Base-by-base conservation (phyloP, 225 moss, liverwort and hornwort species). In the Lunularia cruciata region DNA sequence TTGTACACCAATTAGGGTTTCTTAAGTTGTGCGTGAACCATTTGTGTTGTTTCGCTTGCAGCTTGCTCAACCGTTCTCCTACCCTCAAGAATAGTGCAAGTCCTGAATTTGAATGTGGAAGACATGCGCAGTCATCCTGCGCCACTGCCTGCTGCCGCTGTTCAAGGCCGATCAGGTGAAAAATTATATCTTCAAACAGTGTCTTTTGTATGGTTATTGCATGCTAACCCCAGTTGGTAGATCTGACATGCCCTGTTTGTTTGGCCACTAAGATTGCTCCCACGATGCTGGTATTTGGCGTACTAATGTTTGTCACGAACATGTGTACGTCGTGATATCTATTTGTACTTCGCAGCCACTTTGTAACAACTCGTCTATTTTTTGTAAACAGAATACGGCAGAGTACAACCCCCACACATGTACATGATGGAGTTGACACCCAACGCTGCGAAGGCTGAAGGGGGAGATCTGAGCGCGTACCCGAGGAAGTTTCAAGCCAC, bases 21-120 rank as follows among this genome's bases (percentile, higher is more conserved):
- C 2, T 4, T 18, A 1, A 6, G 3, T 28, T 25, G 7, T 60
- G 37, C 37, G n/a, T n/a, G n/a, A 11, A 8, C 0, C 6, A 23
- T 18, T 8, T 60, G 22, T 13, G 2, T 36, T 39, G 9, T 13
- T 12, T 37, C 18, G 2, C 0, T 9, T 60, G 34, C 86, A 86
- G 86, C 76, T 13, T 86, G 86, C n/a, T 86, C 86, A 0, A 86
- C 86, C 18, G 86, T 83, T 0, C 72, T 86, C 0, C 70, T 86
- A 0, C 85, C 85, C 0, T 83, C 85, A 4, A 65, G 85, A 56
- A 86, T 86, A 5, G 83, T 86, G 0, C 86, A 86, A 70, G 86
- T 86, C 0, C 27, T 86, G 2, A 86, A 86, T 20, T 53, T 86
- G 54, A 86, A 86, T 15, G 86, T 86, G 0, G 86, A 86, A 47